These are phyloP conservation scores for Adiantum capillusveneris DNA, from an alignment of 75 land plant species.

Conservation along the genomic window DNA sequence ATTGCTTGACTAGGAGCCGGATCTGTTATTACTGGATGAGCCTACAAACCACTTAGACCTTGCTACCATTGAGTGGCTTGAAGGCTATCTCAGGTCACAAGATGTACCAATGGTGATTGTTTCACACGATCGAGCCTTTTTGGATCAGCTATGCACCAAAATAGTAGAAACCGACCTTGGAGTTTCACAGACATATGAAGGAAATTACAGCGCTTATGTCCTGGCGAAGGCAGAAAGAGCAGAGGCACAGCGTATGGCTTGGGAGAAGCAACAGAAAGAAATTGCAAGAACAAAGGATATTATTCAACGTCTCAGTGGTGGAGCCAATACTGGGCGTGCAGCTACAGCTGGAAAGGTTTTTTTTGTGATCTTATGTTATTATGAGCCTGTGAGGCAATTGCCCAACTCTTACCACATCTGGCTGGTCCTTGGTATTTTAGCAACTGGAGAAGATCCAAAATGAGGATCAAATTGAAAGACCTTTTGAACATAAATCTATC, in stretches of 20 bases:
- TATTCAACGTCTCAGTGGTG: constrained; percentile 68
- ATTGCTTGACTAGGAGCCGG: constrained; percentile 62
- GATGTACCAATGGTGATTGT: constrained; percentile 96
- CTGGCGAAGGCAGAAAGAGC: constrained; percentile 68
- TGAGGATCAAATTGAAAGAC: constrained; percentile 73
- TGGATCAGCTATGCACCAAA: constrained; percentile 92
- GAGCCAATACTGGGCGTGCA: constrained; percentile 92
- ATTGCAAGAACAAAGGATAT: constrained; percentile 74
- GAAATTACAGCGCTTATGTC: constrained; percentile 81
- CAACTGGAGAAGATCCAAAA: constrained; percentile 88
- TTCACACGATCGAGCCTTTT: constrained; percentile 95
- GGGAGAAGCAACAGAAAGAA: constrained; percentile 99
- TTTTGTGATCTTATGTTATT: too few species aligned
- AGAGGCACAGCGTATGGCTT: constrained; percentile 75
- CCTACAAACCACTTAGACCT: constrained; percentile 96
- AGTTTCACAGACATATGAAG: constrained; percentile 74
- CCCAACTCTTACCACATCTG: too few species aligned
- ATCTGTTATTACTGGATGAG: constrained; percentile 87
- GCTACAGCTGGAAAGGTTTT: constrained; percentile 87
- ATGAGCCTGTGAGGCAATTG: too few species aligned
- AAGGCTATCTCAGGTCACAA: constrained; percentile 71
- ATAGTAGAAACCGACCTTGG: constrained; percentile 98
- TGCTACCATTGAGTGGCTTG: constrained; percentile 96
- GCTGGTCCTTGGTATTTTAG: constrained; percentile 26
- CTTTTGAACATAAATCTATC: constrained; percentile 76